Evolutionary conservation across 441 rosid species (phyloP).

Genomic region (Aleurites moluccanus): DNA sequence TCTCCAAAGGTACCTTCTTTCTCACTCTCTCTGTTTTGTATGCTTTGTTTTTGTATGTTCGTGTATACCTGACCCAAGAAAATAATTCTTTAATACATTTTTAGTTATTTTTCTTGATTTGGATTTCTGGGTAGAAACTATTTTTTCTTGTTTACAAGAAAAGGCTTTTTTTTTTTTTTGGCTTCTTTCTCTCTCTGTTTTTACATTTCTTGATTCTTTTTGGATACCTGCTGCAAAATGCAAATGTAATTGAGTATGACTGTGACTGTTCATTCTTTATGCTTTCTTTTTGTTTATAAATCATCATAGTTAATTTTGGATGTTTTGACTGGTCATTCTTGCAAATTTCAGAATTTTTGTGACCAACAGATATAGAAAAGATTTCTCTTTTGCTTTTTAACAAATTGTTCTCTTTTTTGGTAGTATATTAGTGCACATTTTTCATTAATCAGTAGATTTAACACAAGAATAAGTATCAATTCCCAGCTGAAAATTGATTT

Average conservation of each 20-base stretch:
- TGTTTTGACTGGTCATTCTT: slow-evolving; percentile 24
- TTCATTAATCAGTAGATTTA: neutral
- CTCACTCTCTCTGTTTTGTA: slow-evolving; percentile 1
- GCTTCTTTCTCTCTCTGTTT: neutral
- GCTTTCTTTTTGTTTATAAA: slow-evolving; percentile 24
- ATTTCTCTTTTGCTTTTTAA: neutral
- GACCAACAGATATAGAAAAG: neutral
- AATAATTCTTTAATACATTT: neutral
- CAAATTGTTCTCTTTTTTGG: neutral
- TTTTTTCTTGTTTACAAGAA: slow-evolving; percentile 12
- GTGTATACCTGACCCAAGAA: neutral
- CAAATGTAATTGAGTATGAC: slow-evolving; percentile 34
- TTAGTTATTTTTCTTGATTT: neutral
- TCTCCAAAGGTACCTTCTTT: slow-evolving; percentile 65
- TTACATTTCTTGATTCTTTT: neutral
- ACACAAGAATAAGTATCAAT: neutral
- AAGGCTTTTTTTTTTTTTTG: slow-evolving; percentile 2
- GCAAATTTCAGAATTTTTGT: slow-evolving; percentile 1
- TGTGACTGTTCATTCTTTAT: slow-evolving; percentile 31
- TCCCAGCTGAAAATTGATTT: neutral
- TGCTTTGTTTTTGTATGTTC: neutral
- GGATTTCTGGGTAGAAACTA: neutral
- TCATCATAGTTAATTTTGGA: slow-evolving; percentile 22
- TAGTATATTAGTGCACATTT: neutral
- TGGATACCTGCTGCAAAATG: slow-evolving; percentile 17